phyloP scores from a whole-genome alignment of 2,329 filamentous ascomycete genomes.

The Fusarium sp. region DNA sequence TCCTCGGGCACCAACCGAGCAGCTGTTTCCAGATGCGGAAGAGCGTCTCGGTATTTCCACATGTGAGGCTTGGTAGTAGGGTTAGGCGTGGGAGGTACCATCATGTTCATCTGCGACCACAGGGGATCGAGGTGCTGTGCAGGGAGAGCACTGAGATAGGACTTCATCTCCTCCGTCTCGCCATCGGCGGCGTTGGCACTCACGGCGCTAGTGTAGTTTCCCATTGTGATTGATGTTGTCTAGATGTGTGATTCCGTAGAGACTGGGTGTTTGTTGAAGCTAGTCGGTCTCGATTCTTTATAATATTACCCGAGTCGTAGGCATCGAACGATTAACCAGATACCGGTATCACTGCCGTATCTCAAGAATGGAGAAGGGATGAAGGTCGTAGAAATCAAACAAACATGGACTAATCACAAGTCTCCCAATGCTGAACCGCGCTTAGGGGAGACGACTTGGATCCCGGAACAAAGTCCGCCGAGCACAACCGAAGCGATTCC shows the following conservation, averaged over 20 bases:
- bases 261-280: neutral
- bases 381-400: neutral
- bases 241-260: neutral
- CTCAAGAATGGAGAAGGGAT: neutral
- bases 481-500: neutral
- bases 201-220: slow-evolving; percentile 12
- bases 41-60: slow-evolving; percentile 52
- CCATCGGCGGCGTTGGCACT: slow-evolving; percentile 10
- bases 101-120: slow-evolving; percentile 60
- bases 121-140: slow-evolving; percentile 53
- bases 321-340: neutral
- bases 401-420: neutral
- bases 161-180: slow-evolving; percentile 42
- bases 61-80: slow-evolving; percentile 55
- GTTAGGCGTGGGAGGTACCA: slow-evolving; percentile 60
- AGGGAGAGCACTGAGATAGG: slow-evolving; percentile 46
- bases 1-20: slow-evolving; percentile 52
- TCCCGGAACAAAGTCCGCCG: slow-evolving; percentile 1
- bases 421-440: neutral
- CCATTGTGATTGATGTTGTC: slow-evolving; percentile 13
- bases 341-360: neutral
- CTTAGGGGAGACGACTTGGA: neutral
- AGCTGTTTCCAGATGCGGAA: slow-evolving; percentile 50
- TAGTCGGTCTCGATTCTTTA: neutral
- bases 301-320: neutral